phyloP scores from a whole-genome alignment of 768 basidiomycete genomes.

The Cystobasidiopsis lactophilus region DNA sequence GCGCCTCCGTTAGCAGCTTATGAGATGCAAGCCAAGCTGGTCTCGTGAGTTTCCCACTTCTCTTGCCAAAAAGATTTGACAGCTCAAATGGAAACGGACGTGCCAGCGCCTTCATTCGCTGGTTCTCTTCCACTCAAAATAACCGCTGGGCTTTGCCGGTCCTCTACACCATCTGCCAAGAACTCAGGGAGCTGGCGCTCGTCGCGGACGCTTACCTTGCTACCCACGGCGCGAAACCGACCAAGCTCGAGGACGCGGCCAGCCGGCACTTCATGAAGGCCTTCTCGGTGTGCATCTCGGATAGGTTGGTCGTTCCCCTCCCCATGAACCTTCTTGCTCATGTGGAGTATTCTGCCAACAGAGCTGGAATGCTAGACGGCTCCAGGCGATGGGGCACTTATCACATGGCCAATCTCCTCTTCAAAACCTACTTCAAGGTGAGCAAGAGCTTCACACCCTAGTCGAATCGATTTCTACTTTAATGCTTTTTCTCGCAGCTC shows the following conservation, averaged over 20 bases:
- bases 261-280: conserved; percentile 15
- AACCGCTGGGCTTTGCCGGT: conserved; percentile 13
- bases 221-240: conserved; percentile 6
- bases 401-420: conserved; percentile 65
- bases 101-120: conserved; percentile 6
- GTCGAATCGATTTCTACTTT: background rate
- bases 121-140: conserved; percentile 8
- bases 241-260: conserved; percentile 16
- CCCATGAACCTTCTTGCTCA: conserved; percentile 20
- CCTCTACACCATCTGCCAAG: conserved; percentile 14
- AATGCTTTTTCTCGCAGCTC: conserved; percentile 32
- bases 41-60: background rate
- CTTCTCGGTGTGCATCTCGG: conserved; percentile 46
- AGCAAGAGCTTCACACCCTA: conserved; percentile 26
- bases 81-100: background rate
- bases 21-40: background rate
- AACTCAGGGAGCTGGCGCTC: conserved; percentile 12
- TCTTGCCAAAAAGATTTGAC: background rate
- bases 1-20: background rate
- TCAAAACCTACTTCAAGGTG: conserved; percentile 88
- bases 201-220: conserved; percentile 9
- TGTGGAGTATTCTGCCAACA: background rate
- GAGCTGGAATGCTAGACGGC: conserved; percentile 29
- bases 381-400: conserved; percentile 81
- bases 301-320: conserved; percentile 33